A percentile compares a stretch with the other conserved stretches of the same genome.
These are phyloP conservation scores for Annulohypoxylon stygium DNA, from an alignment of 495 filamentous ascomycete genomes.

Conservation along the genomic window DNA sequence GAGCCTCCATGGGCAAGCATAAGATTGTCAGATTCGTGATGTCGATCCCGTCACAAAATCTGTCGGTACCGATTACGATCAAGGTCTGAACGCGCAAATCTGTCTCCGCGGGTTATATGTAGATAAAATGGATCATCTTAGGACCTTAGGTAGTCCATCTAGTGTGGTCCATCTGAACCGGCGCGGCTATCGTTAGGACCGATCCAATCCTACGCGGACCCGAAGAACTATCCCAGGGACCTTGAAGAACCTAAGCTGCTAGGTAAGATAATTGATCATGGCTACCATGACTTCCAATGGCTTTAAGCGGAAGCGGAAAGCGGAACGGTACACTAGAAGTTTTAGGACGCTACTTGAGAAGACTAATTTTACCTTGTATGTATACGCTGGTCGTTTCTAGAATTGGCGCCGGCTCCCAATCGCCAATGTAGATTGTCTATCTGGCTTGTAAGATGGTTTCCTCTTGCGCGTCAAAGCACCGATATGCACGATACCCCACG, in stretches of 20 bases:
- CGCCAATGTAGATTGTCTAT: slow-evolving; percentile 16
- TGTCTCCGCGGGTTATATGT: not conserved
- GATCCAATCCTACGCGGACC: slow-evolving; percentile 26
- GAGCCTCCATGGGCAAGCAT: slow-evolving; percentile 32
- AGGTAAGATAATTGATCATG: slow-evolving; percentile 6
- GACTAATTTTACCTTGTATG: slow-evolving; percentile 39
- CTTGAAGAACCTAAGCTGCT: slow-evolving; percentile 7
- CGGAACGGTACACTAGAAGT: slow-evolving; percentile 43
- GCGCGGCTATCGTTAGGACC: slow-evolving; percentile 27
- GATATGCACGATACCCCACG: slow-evolving; percentile 37
- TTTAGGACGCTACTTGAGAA: slow-evolving; percentile 38
- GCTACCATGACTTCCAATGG: slow-evolving; percentile 11
- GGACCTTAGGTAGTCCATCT: too few species aligned
- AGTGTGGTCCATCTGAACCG: slow-evolving; percentile 17
- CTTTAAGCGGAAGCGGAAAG: slow-evolving; percentile 33
- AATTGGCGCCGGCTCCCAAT: not conserved
- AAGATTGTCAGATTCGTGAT: slow-evolving; percentile 39
- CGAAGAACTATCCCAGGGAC: slow-evolving; percentile 30
- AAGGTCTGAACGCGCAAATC: slow-evolving; percentile 32
- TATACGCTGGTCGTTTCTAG: slow-evolving; percentile 14
- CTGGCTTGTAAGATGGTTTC: slow-evolving; percentile 19
- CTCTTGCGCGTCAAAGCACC: slow-evolving; percentile 23
- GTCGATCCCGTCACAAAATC: slow-evolving; percentile 42
- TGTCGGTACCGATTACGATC: slow-evolving; percentile 28
- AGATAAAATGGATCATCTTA: not conserved